Evolutionary conservation across 495 filamentous ascomycete species (phyloP).

Genomic region (Friedmanniomyces simplex): DNA sequence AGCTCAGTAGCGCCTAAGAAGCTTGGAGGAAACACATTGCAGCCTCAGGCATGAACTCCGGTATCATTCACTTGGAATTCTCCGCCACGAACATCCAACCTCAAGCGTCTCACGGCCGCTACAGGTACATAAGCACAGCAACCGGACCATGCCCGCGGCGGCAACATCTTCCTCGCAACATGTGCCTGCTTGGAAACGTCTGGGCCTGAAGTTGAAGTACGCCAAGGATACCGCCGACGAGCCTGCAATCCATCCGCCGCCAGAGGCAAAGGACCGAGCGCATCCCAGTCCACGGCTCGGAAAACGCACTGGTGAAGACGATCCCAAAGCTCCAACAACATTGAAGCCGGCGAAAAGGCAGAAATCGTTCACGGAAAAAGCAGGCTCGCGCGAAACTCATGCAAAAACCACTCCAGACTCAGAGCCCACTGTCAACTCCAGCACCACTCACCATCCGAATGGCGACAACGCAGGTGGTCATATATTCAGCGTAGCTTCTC

Average conservation of each 20-base stretch:
- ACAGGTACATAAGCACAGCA: neutral
- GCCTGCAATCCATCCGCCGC: neutral
- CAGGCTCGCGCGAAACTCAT: neutral
- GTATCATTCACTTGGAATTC: too few relatives aligned
- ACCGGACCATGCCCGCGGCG: neutral
- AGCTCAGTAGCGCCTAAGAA: too few relatives aligned
- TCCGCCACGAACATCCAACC: too few relatives aligned
- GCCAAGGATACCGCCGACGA: constrained; percentile 37
- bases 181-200: constrained; percentile 66
- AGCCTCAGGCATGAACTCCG: too few relatives aligned
- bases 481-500: neutral
- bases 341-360: neutral
- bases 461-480: neutral
- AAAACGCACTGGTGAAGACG: neutral
- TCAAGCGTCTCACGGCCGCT: neutral
- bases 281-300: neutral
- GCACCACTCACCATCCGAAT: neutral
- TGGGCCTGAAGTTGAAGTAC: constrained; percentile 65
- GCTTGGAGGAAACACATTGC: too few relatives aligned
- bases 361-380: neutral
- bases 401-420: neutral
- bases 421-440: neutral
- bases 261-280: neutral
- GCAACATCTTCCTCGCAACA: constrained; percentile 18
- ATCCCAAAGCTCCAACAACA: neutral